A percentile compares a stretch with the other conserved stretches of the same genome.
Evolutionary conservation across 768 basidiomycete species (phyloP).

Genomic region (Auriculariales sp.): DNA sequence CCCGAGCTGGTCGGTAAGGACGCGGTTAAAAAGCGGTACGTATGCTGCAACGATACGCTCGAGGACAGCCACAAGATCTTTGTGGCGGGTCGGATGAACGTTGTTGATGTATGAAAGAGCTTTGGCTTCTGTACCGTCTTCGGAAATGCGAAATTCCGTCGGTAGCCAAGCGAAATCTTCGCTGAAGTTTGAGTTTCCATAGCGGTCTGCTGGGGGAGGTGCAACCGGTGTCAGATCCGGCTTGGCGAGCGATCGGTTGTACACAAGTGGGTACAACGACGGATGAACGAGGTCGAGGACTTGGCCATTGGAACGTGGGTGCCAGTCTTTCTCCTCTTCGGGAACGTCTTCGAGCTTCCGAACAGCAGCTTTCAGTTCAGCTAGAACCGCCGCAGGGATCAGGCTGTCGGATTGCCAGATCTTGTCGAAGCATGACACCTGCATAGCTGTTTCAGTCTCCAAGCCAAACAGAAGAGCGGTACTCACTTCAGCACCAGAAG

Average conservation of each 20-base stretch:
- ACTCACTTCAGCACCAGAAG: constrained; percentile 18
- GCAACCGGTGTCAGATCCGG: no score
- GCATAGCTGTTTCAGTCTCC: neutral
- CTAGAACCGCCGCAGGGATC: constrained; percentile 6
- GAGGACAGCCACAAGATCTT: constrained; percentile 19
- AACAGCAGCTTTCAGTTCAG: constrained; percentile 5
- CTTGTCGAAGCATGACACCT: constrained; percentile 9
- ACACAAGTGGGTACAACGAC: constrained; percentile 12
- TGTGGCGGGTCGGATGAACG: constrained; percentile 24
- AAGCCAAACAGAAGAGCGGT: neutral
- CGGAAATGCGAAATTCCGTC: constrained; percentile 24
- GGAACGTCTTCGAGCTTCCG: constrained; percentile 12
- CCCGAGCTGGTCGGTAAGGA: constrained; percentile 35
- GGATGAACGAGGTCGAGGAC: constrained; percentile 17
- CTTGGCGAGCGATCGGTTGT: constrained; percentile 13
- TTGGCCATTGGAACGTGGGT: constrained; percentile 13
- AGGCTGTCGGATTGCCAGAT: constrained; percentile 12
- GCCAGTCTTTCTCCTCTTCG: constrained; percentile 15
- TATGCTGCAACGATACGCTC: constrained; percentile 20
- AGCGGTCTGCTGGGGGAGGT: neutral
- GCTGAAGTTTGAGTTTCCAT: neutral
- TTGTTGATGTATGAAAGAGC: constrained; percentile 38
- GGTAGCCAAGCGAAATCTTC: constrained; percentile 28
- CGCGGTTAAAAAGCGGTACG: constrained; percentile 36
- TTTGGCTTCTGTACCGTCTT: constrained; percentile 17